Percentiles rank a stretch among this genome's conserved stretches.
Evolutionary conservation across 208 protist species (phyloP).

Genomic region (Lotmaria passim): DNA sequence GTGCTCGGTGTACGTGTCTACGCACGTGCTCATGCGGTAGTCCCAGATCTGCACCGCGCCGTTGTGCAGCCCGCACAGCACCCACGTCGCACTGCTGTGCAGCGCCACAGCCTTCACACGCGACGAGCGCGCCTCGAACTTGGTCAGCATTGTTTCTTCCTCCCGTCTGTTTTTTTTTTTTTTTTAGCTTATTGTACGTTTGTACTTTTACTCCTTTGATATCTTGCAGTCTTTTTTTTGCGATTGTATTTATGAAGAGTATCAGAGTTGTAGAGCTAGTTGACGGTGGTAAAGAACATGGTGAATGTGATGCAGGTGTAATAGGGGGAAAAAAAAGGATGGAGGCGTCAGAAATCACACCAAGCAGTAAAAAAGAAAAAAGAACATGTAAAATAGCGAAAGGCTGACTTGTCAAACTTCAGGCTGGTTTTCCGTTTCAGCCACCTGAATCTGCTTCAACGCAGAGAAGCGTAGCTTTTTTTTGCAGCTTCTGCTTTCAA

Average conservation of each 20-base stretch:
- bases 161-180: no score
- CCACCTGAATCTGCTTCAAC: no score
- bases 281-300: background rate
- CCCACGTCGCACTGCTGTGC: conserved; percentile 97
- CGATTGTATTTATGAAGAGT: background rate
- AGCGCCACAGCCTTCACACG: conserved; percentile 99
- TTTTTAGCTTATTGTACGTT: no score
- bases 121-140: conserved; percentile 98
- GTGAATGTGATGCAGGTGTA: background rate
- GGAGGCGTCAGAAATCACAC: background rate
- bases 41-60: conserved; percentile 99
- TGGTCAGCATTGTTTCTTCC: conserved; percentile 83
- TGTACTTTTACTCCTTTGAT: no score
- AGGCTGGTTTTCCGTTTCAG: no score
- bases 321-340: background rate
- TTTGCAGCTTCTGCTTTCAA: no score
- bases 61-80: conserved; percentile 98
- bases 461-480: no score
- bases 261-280: background rate
- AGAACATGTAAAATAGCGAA: no score
- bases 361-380: no score
- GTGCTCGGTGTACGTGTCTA: conserved; percentile 98
- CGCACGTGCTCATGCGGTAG: conserved; percentile 97
- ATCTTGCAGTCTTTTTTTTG: background rate
- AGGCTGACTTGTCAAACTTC: no score